phyloP scores from a whole-genome alignment of 2,329 filamentous ascomycete genomes.

The Calonectria pseudoreteaudii region DNA sequence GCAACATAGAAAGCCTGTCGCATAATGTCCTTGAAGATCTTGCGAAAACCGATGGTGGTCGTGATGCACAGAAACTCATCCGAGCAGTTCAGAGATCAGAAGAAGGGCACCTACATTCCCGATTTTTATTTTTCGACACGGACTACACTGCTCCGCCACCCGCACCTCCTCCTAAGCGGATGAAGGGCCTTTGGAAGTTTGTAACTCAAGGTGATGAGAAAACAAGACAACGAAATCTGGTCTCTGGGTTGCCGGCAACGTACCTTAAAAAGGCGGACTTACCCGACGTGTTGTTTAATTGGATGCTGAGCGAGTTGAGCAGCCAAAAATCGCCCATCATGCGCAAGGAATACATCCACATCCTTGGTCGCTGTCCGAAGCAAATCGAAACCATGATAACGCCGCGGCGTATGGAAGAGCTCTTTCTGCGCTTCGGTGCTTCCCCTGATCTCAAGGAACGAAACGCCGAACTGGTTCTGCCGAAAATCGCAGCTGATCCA shows the following conservation, averaged over 20 bases:
- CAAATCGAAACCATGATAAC: constrained; percentile 60
- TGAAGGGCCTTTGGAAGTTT: constrained; percentile 59
- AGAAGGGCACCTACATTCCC: constrained; percentile 47
- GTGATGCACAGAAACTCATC: constrained; percentile 58
- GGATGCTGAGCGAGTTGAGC: constrained; percentile 73
- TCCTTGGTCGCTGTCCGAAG: constrained; percentile 60
- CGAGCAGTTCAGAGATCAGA: constrained; percentile 65
- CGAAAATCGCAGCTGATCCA: constrained; percentile 41
- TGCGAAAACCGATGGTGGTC: constrained; percentile 52
- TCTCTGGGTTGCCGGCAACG: constrained; percentile 71
- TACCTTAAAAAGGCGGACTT: constrained; percentile 52
- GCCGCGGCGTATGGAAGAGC: constrained; percentile 56
- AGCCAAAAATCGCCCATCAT: constrained; percentile 66
- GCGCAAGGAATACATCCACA: constrained; percentile 69
- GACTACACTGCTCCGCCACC: constrained; percentile 44
- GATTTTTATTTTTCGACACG: constrained; percentile 64
- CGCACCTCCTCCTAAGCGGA: constrained; percentile 44
- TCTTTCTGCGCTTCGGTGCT: constrained; percentile 72
- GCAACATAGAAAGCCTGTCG: constrained; percentile 31
- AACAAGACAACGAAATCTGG: constrained; percentile 68
- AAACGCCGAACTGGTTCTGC: constrained; percentile 33
- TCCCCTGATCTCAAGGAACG: constrained; percentile 55
- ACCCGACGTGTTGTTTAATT: constrained; percentile 74
- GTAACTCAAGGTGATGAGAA: constrained; percentile 56
- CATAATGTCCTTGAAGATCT: constrained; percentile 44